Conservation (phyloP, 139 green algal species). For the Choricystis sp. region DNA sequence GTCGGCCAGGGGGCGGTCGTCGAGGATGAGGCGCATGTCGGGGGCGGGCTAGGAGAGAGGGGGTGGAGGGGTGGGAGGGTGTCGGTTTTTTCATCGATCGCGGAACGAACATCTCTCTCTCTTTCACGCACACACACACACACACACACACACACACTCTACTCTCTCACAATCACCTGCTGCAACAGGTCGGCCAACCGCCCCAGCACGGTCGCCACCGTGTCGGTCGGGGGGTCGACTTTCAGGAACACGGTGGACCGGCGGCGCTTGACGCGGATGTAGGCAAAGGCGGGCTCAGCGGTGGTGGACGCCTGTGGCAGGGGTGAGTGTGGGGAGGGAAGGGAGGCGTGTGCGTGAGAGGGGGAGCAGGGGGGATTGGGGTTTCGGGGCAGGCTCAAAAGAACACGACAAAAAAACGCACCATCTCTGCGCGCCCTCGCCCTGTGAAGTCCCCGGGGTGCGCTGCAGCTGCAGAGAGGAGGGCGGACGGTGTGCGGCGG, state of each 20-base stretch:
- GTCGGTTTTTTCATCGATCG: slow-evolving; percentile 68
- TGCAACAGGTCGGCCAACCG: slow-evolving; percentile 27
- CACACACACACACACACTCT: slow-evolving; percentile 74
- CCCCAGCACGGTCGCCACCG: slow-evolving; percentile 8
- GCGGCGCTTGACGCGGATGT: slow-evolving; percentile 25
- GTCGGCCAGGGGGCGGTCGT: not conserved
- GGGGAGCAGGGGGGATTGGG: no score
- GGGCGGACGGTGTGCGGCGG: no score
- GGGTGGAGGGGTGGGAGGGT: slow-evolving; percentile 18
- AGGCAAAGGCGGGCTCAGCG: slow-evolving; percentile 5
- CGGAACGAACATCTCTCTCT: no score
- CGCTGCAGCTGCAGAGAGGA: no score
- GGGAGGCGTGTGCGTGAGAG: no score
- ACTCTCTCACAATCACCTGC: slow-evolving; percentile 50
- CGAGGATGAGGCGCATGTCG: not conserved
- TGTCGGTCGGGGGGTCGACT: slow-evolving; percentile 54
- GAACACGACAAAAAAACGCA: no score
- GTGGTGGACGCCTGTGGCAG: not conserved
- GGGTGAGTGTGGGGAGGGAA: no score
- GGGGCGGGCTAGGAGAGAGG: not conserved
- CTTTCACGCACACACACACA: no score
- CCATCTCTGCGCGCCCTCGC: no score
- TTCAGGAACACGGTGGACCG: slow-evolving; percentile 62
- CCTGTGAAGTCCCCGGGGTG: no score
- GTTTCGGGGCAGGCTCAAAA: no score